Base-by-base conservation (phyloP, 2,329 filamentous ascomycete species). In the Colletotrichum navitas region DNA sequence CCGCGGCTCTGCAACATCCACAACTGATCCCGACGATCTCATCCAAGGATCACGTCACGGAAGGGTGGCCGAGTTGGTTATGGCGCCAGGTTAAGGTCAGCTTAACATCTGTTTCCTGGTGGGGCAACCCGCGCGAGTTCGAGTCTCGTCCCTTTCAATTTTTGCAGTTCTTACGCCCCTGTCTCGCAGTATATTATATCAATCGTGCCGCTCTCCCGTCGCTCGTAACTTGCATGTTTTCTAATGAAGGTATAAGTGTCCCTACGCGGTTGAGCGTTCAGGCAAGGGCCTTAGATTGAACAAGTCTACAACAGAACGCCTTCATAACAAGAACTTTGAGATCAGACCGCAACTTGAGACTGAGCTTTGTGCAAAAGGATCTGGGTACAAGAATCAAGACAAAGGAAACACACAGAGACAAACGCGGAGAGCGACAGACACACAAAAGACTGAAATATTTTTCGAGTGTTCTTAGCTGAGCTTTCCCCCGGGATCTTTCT, bases 61-160 rank as follows among this genome's bases (percentile, higher is more conserved):
- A 63, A 71, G 68, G 68, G 68, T 71, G 68, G 68, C 68, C 68
- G 68, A 71, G 68, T 71, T 71, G 68, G 68, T 71, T 71, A 71
- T 71, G 68, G 68, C 68, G 68, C 68, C 65, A 68, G 64, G 64
- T 71, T 63, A 63, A 68, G 68, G 68, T 68, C 68, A 71, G 58
- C 64, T 71, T 71, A 63, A 68, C 64, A 71, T 71, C 64, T 71
- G 68, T 71, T 71, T 71, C 68, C 68, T 71, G 68, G 68, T 71
- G 68, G 68, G 68, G 68, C 68, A 71, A 71, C 68, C 68, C 68
- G 68, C 68, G 68, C 68, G 68, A 71, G 68, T 71, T 71, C 68
- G 68, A 71, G 68, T 71, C 47, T 51, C 47, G 47, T 51, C 47
- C 47, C 47, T 51, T 51, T 51, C 68, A 71, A 18, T 54, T 71